Conservation (phyloP, 345 rosid genomes). For the Populus nigra region DNA sequence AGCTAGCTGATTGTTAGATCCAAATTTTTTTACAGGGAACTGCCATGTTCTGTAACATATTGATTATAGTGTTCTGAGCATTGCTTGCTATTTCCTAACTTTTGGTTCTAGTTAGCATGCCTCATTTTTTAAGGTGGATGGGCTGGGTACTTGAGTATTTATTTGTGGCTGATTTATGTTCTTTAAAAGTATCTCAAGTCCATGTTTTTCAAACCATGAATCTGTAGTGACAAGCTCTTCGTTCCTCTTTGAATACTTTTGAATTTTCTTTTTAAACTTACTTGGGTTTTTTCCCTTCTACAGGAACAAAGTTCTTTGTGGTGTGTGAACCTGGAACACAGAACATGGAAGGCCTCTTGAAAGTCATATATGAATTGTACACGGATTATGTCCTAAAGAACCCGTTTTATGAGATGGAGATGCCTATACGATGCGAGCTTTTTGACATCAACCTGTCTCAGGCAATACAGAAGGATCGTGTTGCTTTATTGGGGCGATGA, state of each 20-base stretch:
- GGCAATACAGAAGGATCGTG: constrained; percentile 83
- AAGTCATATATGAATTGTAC: constrained; percentile 75
- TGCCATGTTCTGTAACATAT: too few relatives aligned
- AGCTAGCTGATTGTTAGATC: too few relatives aligned
- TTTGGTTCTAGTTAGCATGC: too few relatives aligned
- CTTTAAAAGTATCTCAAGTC: too few relatives aligned
- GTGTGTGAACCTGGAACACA: constrained; percentile 87
- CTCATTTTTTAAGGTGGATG: too few relatives aligned
- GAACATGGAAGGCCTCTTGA: constrained; percentile 78
- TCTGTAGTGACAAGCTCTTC: too few relatives aligned
- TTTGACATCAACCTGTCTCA: constrained; percentile 79
- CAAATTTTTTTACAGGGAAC: too few relatives aligned
- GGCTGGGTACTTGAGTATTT: too few relatives aligned
- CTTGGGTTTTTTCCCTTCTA: neutral
- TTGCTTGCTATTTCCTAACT: too few relatives aligned
- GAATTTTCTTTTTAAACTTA: neutral
- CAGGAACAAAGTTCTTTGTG: constrained; percentile 96
- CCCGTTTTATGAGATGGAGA: constrained; percentile 98
- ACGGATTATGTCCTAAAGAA: constrained; percentile 93
- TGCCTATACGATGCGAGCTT: constrained; percentile 98
- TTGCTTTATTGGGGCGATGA: constrained; percentile 62
- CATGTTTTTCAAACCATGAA: too few relatives aligned
- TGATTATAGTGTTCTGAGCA: too few relatives aligned
- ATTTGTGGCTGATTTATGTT: too few relatives aligned
- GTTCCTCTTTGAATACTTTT: neutral